phyloP scores from a whole-genome alignment of 2,329 filamentous ascomycete genomes.

The Pseudogymnoascus sp. region DNA sequence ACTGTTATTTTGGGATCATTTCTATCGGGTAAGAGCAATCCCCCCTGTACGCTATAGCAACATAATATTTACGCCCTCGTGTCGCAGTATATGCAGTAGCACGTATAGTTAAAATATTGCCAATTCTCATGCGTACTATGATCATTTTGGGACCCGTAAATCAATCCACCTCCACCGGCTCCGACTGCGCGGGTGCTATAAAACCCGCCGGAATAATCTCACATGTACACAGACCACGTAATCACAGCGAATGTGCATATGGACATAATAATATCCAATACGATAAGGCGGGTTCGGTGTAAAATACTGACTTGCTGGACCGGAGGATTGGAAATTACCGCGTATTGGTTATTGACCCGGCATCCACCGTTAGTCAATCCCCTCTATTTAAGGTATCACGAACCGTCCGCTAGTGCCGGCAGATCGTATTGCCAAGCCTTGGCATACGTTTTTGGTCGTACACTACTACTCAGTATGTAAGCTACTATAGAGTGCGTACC shows the following conservation, averaged over 20 bases:
- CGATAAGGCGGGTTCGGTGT: neutral
- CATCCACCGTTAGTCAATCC: neutral
- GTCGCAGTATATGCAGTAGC: neutral
- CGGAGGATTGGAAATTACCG: neutral
- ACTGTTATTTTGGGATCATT: slow-evolving; percentile 7
- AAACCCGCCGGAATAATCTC: neutral
- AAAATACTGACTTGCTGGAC: neutral
- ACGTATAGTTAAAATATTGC: neutral
- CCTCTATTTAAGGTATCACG: neutral
- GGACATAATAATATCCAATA: neutral
- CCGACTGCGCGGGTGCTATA: neutral
- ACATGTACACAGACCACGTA: neutral
- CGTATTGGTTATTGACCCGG: neutral
- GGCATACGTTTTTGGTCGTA: neutral
- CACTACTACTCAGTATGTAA: neutral
- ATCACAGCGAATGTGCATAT: neutral
- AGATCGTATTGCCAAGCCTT: neutral
- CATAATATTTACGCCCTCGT: neutral
- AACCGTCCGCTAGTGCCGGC: neutral
- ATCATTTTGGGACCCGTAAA: neutral
- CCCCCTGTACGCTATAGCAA: neutral
- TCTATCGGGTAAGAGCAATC: neutral
- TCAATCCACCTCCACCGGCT: neutral
- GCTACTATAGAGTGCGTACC: neutral
- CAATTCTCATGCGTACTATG: neutral